Conservation (phyloP, 176 grass and related monocot species). For the Neostapfia colusana region DNA sequence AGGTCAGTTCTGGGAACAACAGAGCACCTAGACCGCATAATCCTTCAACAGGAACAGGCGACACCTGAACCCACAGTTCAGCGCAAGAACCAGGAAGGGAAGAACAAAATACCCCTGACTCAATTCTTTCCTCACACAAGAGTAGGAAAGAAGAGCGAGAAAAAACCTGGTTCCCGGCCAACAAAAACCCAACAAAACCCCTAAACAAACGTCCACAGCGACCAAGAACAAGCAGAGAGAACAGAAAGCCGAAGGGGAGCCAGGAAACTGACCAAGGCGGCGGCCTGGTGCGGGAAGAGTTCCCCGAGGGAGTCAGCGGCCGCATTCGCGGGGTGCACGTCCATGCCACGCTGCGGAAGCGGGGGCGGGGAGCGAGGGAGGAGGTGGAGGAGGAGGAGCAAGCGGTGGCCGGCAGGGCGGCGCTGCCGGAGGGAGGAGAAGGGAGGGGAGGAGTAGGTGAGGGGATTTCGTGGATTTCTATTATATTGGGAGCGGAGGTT, state of each 20-base stretch:
- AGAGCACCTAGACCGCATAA: neutral
- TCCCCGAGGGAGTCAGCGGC: slow-evolving; percentile 27
- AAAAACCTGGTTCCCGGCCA: neutral
- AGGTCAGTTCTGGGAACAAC: neutral
- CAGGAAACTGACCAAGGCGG: slow-evolving; percentile 37
- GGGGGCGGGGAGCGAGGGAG: neutral
- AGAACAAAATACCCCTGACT: neutral
- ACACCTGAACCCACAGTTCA: slow-evolving; percentile 16
- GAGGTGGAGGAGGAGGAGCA: neutral
- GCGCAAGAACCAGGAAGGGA: neutral
- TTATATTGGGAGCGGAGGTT: slow-evolving; percentile 17
- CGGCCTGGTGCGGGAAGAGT: slow-evolving; percentile 40
- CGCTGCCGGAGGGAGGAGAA: neutral
- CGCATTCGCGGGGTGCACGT: slow-evolving; percentile 46
- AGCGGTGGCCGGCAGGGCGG: slow-evolving; percentile 17
- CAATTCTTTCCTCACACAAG: neutral
- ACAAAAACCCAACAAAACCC: neutral
- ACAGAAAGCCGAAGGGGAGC: neutral
- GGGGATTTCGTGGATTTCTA: slow-evolving; percentile 28
- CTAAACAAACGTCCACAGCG: neutral
- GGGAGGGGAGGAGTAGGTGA: slow-evolving; percentile 16
- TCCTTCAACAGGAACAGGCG: neutral
- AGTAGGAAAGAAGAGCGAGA: neutral
- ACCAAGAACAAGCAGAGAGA: neutral
- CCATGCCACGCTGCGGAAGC: slow-evolving; percentile 24